These are phyloP conservation scores for Claviceps pusilla DNA, from an alignment of 2,329 filamentous ascomycete species.

Conservation along the genomic window DNA sequence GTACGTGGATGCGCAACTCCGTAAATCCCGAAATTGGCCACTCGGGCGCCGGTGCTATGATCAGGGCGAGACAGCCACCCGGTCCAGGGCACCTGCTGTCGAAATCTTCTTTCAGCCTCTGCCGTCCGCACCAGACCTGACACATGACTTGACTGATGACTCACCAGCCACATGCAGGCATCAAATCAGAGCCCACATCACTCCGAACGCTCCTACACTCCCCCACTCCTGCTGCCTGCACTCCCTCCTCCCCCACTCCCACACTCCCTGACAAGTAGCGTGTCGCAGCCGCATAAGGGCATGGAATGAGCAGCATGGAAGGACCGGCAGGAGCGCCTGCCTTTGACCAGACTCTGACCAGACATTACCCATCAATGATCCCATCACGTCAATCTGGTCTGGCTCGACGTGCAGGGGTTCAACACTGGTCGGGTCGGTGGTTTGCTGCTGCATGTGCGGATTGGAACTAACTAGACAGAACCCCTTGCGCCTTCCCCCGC, in stretches of 20 bases:
- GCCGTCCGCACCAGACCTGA: too few species aligned
- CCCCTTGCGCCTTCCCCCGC: background rate
- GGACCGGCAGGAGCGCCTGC: background rate
- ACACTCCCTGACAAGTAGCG: too few species aligned
- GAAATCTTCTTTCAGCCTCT: too few species aligned
- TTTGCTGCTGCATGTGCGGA: background rate
- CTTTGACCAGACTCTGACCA: background rate
- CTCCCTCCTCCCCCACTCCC: too few species aligned
- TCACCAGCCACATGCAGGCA: background rate
- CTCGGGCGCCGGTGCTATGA: conserved; percentile 1
- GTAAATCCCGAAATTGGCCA: conserved; percentile 2
- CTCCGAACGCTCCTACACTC: too few species aligned
- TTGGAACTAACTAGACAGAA: background rate
- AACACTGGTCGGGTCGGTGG: background rate
- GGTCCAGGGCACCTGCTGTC: too few species aligned
- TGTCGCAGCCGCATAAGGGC: background rate
- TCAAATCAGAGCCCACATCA: too few species aligned
- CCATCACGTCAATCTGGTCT: background rate
- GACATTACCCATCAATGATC: background rate
- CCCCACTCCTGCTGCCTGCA: too few species aligned
- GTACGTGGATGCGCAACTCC: background rate
- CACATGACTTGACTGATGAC: background rate
- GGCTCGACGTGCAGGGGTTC: background rate
- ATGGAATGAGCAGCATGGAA: background rate
- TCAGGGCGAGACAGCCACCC: background rate